phyloP scores from a whole-genome alignment of 306 rosid species.

The Sphenostylis stenocarpa region DNA sequence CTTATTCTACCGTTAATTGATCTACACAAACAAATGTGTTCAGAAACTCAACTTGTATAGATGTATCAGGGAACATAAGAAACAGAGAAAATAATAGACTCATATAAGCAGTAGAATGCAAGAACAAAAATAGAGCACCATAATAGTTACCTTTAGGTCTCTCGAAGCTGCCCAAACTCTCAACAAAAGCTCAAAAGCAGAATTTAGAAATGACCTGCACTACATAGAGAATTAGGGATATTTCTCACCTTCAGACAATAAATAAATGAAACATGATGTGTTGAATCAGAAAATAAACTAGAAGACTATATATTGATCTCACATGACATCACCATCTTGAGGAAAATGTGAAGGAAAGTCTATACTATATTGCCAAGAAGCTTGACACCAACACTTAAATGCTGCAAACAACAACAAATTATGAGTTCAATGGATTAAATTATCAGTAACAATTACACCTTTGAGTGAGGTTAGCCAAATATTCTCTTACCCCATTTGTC shows the following conservation, averaged over 20 bases:
- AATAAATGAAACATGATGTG: conserved; percentile 11
- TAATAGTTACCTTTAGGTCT: conserved; percentile 69
- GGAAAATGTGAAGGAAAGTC: conserved; percentile 75
- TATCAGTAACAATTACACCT: not conserved
- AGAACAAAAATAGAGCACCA: not conserved
- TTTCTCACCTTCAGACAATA: conserved; percentile 45
- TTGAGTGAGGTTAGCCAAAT: conserved; percentile 1
- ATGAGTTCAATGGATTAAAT: conserved; percentile 14
- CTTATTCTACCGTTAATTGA: conserved; percentile 7
- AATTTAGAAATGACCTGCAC: conserved; percentile 95
- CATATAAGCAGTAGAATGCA: not conserved
- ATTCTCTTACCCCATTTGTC: not conserved
- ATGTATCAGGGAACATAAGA: not conserved
- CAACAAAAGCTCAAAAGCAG: conserved; percentile 89
- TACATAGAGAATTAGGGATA: conserved; percentile 33
- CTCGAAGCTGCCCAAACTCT: conserved; percentile 95
- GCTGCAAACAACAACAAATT: conserved; percentile 60
- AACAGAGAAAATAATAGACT: conserved; percentile 23
- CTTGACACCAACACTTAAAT: conserved; percentile 98
- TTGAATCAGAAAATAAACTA: conserved; percentile 24
- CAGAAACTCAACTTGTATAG: conserved; percentile 17
- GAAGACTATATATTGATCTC: conserved; percentile 49
- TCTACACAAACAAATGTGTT: conserved; percentile 15
- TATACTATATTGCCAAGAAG: conserved; percentile 77
- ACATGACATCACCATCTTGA: conserved; percentile 83